Evolutionary conservation across 176 grass and related monocot species (phyloP).

Genomic region (Otatea glauca): DNA sequence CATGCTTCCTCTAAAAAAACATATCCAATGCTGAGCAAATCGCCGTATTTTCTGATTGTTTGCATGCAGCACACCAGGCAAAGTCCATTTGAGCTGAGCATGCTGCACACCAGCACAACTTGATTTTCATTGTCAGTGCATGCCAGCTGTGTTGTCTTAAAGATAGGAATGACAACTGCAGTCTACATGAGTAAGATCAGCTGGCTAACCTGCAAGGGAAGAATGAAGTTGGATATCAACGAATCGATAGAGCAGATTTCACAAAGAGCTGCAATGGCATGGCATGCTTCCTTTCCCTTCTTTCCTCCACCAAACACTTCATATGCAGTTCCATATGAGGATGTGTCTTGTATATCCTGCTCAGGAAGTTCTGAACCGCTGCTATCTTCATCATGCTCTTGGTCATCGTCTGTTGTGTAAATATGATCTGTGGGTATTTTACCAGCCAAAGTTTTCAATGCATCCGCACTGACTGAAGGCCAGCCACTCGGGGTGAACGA

Average conservation of each 20-base stretch:
- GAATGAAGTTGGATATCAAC: slow-evolving; percentile 88
- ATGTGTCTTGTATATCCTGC: slow-evolving; percentile 42
- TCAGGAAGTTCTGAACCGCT: slow-evolving; percentile 26
- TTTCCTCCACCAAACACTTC: slow-evolving; percentile 80
- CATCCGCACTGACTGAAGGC: slow-evolving; percentile 63
- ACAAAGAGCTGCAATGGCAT: slow-evolving; percentile 87
- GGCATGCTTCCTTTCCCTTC: slow-evolving; percentile 77
- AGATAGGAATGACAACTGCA: slow-evolving; percentile 12
- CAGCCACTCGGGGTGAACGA: slow-evolving; percentile 63
- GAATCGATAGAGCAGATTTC: slow-evolving; percentile 83
- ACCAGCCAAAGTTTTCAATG: slow-evolving; percentile 73
- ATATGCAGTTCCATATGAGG: slow-evolving; percentile 77
- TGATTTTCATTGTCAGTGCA: slow-evolving; percentile 38
- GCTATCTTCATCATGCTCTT: slow-evolving; percentile 40
- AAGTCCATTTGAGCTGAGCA: slow-evolving; percentile 24
- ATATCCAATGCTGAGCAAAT: slow-evolving; percentile 17
- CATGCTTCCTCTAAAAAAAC: not conserved
- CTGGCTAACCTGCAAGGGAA: slow-evolving; percentile 78
- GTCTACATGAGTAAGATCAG: slow-evolving; percentile 15
- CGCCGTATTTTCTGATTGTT: not conserved
- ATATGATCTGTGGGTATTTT: slow-evolving; percentile 66
- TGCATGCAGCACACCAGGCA: not conserved
- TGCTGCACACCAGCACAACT: not conserved
- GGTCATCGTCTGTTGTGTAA: slow-evolving; percentile 46
- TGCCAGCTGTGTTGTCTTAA: not conserved